These are phyloP conservation scores for Colletotrichum tropicale DNA, from an alignment of 2,329 filamentous ascomycete species.

Conservation along the genomic window DNA sequence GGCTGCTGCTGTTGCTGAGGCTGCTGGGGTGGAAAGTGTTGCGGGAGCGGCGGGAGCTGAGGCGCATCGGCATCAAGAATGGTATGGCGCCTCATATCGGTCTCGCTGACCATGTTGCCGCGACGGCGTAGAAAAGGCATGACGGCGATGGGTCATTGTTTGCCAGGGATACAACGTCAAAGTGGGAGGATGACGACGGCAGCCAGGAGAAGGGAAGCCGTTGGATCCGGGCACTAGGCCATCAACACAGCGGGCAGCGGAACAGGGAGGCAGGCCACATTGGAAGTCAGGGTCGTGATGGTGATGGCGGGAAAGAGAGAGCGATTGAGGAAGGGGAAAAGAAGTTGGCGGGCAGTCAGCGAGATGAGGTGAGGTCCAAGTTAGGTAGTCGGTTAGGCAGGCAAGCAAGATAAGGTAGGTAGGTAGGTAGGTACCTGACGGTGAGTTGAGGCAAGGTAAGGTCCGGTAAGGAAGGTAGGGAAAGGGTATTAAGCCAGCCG, in stretches of 20 bases:
- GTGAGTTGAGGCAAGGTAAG: background rate
- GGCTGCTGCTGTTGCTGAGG: background rate
- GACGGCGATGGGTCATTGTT: slow-evolving; percentile 42
- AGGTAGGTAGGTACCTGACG: background rate
- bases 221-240: slow-evolving; percentile 13
- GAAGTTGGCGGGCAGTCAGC: background rate
- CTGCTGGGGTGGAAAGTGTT: slow-evolving; percentile 12
- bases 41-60: slow-evolving; percentile 26
- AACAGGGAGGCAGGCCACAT: background rate
- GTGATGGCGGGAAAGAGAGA: background rate
- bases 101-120: slow-evolving; percentile 64
- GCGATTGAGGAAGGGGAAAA: background rate
- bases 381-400: background rate
- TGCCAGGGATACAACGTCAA: slow-evolving; percentile 15
- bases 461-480: background rate
- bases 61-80: slow-evolving; percentile 35
- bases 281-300: background rate
- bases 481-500: background rate
- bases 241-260: slow-evolving; percentile 5
- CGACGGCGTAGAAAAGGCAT: slow-evolving; percentile 69
- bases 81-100: slow-evolving; percentile 61
- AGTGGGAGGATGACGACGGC: slow-evolving; percentile 10
- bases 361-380: background rate
- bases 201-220: slow-evolving; percentile 2
- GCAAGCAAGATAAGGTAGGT: background rate